Evolutionary conservation across 352 stramenopile species (phyloP).

Genomic region (Globisporangium echinulatum): DNA sequence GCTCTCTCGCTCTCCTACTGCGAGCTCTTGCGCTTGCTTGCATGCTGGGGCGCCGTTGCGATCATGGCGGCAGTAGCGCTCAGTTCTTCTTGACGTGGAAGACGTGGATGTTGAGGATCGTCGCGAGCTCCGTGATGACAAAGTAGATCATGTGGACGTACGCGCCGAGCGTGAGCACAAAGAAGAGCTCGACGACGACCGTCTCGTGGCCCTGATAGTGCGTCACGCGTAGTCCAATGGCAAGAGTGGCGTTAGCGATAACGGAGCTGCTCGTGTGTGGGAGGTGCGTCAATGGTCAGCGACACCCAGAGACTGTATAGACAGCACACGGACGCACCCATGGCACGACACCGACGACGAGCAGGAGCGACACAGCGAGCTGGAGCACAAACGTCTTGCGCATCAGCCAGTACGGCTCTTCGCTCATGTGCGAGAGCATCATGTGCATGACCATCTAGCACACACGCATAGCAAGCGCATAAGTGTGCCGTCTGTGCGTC

Average conservation of each 20-base stretch:
- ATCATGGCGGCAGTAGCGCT: neutral
- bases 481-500: neutral
- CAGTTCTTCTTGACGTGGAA: constrained; percentile 81
- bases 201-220: constrained; percentile 49
- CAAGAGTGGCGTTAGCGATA: too few relatives aligned
- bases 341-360: constrained; percentile 67
- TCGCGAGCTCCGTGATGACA: constrained; percentile 62
- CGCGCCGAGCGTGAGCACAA: constrained; percentile 53
- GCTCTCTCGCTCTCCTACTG: neutral
- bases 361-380: constrained; percentile 49
- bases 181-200: constrained; percentile 69
- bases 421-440: constrained; percentile 85
- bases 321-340: constrained; percentile 33
- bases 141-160: constrained; percentile 86
- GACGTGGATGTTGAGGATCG: constrained; percentile 71
- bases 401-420: constrained; percentile 80
- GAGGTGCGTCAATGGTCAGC: neutral
- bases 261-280: neutral
- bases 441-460: constrained; percentile 87
- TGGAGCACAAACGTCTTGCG: constrained; percentile 77
- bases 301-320: neutral
- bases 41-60: neutral
- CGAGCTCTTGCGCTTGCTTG: neutral
- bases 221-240: neutral
- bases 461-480: neutral